Evolutionary conservation across 768 basidiomycete species (phyloP).

Genomic region (Sistotremastrum niveocremeum): DNA sequence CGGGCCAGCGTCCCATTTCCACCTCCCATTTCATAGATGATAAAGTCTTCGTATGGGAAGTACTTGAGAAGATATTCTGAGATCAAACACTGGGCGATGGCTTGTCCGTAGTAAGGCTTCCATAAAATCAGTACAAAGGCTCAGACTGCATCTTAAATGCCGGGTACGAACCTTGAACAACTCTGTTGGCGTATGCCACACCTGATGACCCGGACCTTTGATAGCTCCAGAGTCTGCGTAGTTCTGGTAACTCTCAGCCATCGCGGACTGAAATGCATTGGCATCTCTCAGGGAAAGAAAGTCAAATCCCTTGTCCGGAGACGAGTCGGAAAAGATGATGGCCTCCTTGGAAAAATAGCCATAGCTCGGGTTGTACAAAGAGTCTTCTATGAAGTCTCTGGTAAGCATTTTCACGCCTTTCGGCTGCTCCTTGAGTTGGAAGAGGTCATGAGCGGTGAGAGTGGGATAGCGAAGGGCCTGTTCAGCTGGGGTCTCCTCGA

Average conservation of each 20-base stretch:
- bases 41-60: conserved; percentile 92
- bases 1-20: conserved; percentile 92
- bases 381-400: conserved; percentile 94
- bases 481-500: conserved; percentile 31
- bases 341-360: conserved; percentile 95
- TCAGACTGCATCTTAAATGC: not conserved
- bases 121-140: conserved; percentile 4
- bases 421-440: conserved; percentile 45
- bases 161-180: conserved; percentile 67
- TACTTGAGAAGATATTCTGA: conserved; percentile 89
- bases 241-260: conserved; percentile 62
- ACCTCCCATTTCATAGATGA: conserved; percentile 95
- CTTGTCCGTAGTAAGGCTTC: conserved; percentile 90
- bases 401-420: conserved; percentile 82
- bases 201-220: conserved; percentile 68
- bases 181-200: conserved; percentile 99
- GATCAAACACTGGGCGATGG: conserved; percentile 78
- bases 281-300: conserved; percentile 55
- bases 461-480: conserved; percentile 36
- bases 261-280: conserved; percentile 65
- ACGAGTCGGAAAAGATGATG: conserved; percentile 56
- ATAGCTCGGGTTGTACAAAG: conserved; percentile 92
- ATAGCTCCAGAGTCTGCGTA: conserved; percentile 44
- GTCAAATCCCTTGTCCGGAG: conserved; percentile 45
- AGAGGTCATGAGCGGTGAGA: conserved; percentile 62